phyloP scores from a whole-genome alignment of 768 basidiomycete genomes.

The Calocybe cyanea region DNA sequence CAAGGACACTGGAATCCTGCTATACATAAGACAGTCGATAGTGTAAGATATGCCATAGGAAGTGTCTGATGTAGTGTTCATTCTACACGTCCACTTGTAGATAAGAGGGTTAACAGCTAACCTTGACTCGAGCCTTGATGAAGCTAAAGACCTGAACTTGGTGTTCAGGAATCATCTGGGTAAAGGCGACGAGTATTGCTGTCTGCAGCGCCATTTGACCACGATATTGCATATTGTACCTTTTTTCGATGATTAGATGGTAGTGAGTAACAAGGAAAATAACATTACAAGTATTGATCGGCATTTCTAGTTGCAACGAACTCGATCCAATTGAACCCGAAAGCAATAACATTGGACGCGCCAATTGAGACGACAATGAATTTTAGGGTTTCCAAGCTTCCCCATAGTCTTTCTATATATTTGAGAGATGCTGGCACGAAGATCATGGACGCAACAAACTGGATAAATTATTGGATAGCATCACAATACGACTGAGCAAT shows the following conservation, averaged over 20 bases:
- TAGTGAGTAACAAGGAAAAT: conserved; percentile 4
- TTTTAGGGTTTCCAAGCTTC: conserved; percentile 76
- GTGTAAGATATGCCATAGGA: conserved; percentile 91
- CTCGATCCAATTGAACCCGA: conserved; percentile 88
- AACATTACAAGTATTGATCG: conserved; percentile 76
- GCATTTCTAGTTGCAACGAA: conserved; percentile 65
- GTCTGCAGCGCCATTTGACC: conserved; percentile 92
- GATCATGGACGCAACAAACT: conserved; percentile 78
- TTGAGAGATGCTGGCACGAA: conserved; percentile 79
- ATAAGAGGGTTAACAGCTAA: conserved; percentile 24
- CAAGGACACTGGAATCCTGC: conserved; percentile 86
- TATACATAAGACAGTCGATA: conserved; percentile 83
- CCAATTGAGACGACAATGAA: conserved; percentile 80
- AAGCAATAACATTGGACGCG: conserved; percentile 83
- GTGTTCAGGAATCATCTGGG: conserved; percentile 96
- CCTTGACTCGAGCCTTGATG: conserved; percentile 87
- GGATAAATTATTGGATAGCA: conserved; percentile 11
- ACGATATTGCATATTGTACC: conserved; percentile 86
- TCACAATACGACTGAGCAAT: conserved; percentile 11
- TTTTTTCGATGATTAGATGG: conserved; percentile 26
- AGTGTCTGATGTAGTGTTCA: conserved; percentile 54
- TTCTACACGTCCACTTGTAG: background rate
- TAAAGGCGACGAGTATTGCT: conserved; percentile 91
- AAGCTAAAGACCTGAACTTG: conserved; percentile 91
- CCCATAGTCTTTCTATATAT: conserved; percentile 96